Evolutionary conservation across 805 yeast genomes (phyloP), one percentile per base, ranked within the genome.

Genomic region (Candida ipomoeae): DNA sequence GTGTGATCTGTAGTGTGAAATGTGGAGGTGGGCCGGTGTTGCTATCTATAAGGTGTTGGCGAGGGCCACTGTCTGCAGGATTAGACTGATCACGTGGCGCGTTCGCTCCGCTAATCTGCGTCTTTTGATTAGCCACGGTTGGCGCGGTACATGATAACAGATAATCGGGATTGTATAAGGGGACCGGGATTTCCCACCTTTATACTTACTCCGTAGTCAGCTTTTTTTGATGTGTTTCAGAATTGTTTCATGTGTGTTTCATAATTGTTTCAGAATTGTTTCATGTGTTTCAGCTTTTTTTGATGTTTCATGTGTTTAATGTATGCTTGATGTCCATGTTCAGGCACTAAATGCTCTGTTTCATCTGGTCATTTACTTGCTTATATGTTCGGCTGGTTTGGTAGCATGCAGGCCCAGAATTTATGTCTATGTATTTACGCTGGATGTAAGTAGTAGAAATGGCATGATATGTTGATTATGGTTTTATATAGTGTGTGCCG

Each of bases 1-100:
- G 26, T 20, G 23, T 18, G 29, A 18, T 37, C 15, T 20, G 40
- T 23, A 26, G 39, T 11, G 18, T n/a, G 17, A 26, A 26, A 26
- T 26, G 29, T 26, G 29, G 29, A 26, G 18, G 35, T n/a, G 15
- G 40, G 31, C 34, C 35, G 35, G 48, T 29, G 43, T 45, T 45
- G 48, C 48, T 38, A 45, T 45, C 43, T 29, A 20, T 17, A 34
- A 29, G 46, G 32, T 10, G n/a, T 32, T n/a, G 32, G 39, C 32
- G 47, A 40, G 41, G 49, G 8, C 14, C 18, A 10, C 3, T n/a
- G n/a, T 33, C 26, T 50, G 51, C 53, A 50, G 53, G 43, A 23
- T 42, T 8, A n/a, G 5, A 0, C 1, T 2, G 5, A 4, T 26
- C 29, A 26, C 32, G 29, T 45, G 43, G 39, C 48, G 48, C 32